These are phyloP conservation scores for Erysimum cheiranthoides DNA, from an alignment of 345 rosid species.

Conservation along the genomic window DNA sequence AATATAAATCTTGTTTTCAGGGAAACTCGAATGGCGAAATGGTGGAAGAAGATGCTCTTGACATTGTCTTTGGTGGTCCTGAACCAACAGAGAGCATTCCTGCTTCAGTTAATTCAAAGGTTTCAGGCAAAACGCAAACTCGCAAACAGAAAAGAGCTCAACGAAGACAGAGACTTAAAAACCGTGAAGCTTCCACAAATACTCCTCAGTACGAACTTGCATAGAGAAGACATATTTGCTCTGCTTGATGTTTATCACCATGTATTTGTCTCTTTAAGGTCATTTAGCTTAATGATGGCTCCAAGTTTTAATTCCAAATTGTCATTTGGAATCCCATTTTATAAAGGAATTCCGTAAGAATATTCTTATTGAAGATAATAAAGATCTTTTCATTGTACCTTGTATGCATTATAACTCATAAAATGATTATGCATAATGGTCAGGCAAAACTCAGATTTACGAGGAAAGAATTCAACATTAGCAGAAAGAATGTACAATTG, in stretches of 20 bases:
- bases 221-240: conserved; percentile 8
- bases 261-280: conserved; percentile 8
- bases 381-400: neutral
- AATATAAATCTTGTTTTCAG: conserved; percentile 21
- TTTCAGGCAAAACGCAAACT: conserved; percentile 33
- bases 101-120: conserved; percentile 11
- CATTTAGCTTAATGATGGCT: neutral
- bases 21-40: conserved; percentile 32
- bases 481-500: conserved; percentile 19
- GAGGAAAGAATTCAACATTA: conserved; percentile 17
- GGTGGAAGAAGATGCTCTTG: conserved; percentile 43
- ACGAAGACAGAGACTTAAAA: conserved; percentile 43
- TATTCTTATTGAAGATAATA: neutral
- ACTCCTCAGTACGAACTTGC: conserved; percentile 42
- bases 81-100: conserved; percentile 37
- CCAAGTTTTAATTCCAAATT: neutral
- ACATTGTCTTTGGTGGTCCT: conserved; percentile 39
- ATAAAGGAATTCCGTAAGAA: conserved; percentile 3
- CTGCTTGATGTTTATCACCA: conserved; percentile 1
- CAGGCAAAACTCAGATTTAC: conserved; percentile 11
- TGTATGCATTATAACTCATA: neutral
- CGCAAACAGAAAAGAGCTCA: conserved; percentile 47
- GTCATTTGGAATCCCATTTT: conserved; percentile 19
- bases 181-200: conserved; percentile 38
- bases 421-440: conserved; percentile 10